Evolutionary conservation across 768 basidiomycete genomes (phyloP).

Genomic region (Rhizopogon vinicolor): DNA sequence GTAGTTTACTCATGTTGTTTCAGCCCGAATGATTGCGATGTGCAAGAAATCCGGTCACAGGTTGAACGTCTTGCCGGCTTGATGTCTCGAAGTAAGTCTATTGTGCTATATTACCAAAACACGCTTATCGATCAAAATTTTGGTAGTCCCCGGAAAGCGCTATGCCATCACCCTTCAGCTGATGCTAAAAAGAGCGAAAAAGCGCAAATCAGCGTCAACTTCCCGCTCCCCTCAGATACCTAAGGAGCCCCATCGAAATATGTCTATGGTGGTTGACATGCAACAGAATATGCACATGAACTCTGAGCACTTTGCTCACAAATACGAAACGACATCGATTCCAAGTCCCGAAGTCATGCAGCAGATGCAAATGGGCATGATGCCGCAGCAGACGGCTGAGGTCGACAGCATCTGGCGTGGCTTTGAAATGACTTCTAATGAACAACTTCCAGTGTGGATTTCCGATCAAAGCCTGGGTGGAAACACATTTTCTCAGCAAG

Average conservation of each 20-base stretch:
- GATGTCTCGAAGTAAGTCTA: conserved; percentile 69
- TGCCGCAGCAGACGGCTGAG: conserved; percentile 22
- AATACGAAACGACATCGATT: conserved; percentile 42
- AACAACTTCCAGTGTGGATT: conserved; percentile 82
- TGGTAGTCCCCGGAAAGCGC: conserved; percentile 82
- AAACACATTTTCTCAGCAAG: conserved; percentile 69
- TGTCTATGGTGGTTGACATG: conserved; percentile 43
- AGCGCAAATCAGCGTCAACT: conserved; percentile 48
- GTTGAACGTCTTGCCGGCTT: conserved; percentile 75
- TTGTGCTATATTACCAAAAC: background rate
- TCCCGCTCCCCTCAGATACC: conserved; percentile 59
- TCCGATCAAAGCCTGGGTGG: conserved; percentile 81
- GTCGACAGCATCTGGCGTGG: conserved; percentile 74
- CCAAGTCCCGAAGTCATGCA: conserved; percentile 27
- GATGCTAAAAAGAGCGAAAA: conserved; percentile 78
- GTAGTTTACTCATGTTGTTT: background rate
- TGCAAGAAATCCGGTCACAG: conserved; percentile 64
- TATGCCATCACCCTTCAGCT: conserved; percentile 88
- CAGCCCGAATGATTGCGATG: conserved; percentile 82
- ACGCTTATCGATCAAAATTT: conserved; percentile 4
- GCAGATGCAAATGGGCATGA: conserved; percentile 26
- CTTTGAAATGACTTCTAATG: conserved; percentile 65
- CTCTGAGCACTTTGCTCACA: conserved; percentile 51
- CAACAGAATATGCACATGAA: conserved; percentile 29
- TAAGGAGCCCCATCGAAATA: conserved; percentile 49